These are phyloP conservation scores for Solioccasus polychromus DNA, from an alignment of 768 basidiomycete genomes.

Conservation along the genomic window DNA sequence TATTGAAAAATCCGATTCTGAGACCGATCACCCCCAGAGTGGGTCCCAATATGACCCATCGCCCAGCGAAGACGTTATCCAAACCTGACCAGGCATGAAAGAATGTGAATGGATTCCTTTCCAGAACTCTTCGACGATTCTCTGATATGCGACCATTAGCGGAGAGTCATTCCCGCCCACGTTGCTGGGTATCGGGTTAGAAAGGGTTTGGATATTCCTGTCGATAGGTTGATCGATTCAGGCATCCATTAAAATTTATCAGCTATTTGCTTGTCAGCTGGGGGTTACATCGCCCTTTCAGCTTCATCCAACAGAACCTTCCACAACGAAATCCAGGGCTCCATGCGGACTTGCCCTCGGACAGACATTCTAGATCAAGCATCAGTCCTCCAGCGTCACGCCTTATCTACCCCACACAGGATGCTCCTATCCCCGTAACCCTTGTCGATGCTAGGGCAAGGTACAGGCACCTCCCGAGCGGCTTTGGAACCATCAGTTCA, in stretches of 20 bases:
- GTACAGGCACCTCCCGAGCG: conserved; percentile 59
- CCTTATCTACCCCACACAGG: conserved; percentile 38
- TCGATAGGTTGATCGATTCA: no score
- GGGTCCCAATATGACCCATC: not conserved
- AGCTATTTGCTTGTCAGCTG: no score
- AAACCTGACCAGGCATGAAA: conserved; percentile 11
- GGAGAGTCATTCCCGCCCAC: conserved; percentile 22
- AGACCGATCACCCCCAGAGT: conserved; percentile 1
- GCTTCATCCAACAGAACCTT: conserved; percentile 32
- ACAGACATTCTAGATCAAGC: conserved; percentile 58
- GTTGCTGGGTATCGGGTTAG: conserved; percentile 25
- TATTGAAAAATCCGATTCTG: conserved; percentile 9
- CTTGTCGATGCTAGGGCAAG: conserved; percentile 65
- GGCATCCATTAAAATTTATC: no score
- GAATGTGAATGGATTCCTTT: conserved; percentile 19
- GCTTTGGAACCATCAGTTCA: conserved; percentile 54
- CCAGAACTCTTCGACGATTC: conserved; percentile 27
- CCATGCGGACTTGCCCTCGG: conserved; percentile 43
- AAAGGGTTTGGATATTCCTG: conserved; percentile 7
- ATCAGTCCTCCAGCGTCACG: conserved; percentile 50
- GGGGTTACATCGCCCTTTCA: conserved; percentile 17
- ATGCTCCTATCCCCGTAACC: conserved; percentile 70
- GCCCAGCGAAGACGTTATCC: conserved; percentile 6
- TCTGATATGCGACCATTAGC: conserved; percentile 19
- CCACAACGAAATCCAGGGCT: conserved; percentile 40